A percentile compares a stretch with the other conserved stretches of the same genome.
Conservation (phyloP, 805 yeast genomes). For the Komagataella pastoris region DNA sequence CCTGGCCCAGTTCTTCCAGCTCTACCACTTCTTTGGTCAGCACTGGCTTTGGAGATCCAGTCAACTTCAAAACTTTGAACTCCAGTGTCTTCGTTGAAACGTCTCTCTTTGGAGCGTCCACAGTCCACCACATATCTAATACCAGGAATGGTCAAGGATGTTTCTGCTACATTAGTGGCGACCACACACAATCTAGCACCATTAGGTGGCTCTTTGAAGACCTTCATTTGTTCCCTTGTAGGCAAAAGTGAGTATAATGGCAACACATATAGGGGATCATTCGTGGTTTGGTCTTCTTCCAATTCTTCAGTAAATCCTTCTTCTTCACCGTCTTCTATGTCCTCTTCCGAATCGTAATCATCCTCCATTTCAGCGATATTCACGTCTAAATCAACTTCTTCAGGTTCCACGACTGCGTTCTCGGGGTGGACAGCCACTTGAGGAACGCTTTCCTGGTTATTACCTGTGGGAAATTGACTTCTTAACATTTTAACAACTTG, state of each 20-base stretch:
- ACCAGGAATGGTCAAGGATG: constrained; percentile 93
- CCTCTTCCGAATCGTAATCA: constrained; percentile 28
- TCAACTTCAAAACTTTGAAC: constrained; percentile 86
- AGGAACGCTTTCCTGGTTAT: constrained; percentile 20
- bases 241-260: constrained; percentile 90
- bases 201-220: constrained; percentile 72
- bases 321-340: constrained; percentile 42
- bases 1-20: constrained; percentile 99
- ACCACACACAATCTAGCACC: constrained; percentile 84
- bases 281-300: constrained; percentile 56
- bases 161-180: constrained; percentile 97
- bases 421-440: constrained; percentile 40
- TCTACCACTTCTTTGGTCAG: constrained; percentile 91
- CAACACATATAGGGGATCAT: constrained; percentile 76
- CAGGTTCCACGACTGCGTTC: constrained; percentile 68
- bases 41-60: constrained; percentile 93
- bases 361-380: constrained; percentile 24
- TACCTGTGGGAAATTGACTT: constrained; percentile 49
- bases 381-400: constrained; percentile 70
- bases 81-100: constrained; percentile 69
- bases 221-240: constrained; percentile 90
- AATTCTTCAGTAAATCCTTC: constrained; percentile 62
- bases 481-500: constrained; percentile 59
- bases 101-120: constrained; percentile 87
- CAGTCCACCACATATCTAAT: constrained; percentile 90